phyloP scores from a whole-genome alignment of 139 green algal genomes.

The Desmodesmus armatus region DNA sequence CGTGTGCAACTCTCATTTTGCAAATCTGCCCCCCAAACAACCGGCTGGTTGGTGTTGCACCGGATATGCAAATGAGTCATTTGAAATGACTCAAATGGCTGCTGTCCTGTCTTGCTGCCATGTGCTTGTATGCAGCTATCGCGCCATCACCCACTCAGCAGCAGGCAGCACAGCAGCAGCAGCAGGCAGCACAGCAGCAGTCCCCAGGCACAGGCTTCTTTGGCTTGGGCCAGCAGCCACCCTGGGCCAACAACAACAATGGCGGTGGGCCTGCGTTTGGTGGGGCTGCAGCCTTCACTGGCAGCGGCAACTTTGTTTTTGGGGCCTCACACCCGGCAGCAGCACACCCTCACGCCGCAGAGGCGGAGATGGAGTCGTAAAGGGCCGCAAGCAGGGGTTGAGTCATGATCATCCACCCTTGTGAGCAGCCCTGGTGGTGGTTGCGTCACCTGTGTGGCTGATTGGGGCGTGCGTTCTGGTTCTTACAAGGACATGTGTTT shows the following conservation, averaged over 20 bases:
- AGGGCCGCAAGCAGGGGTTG: too few species aligned
- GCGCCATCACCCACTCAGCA: too few species aligned
- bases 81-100: too few species aligned
- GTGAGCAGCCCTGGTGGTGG: too few species aligned
- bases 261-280: background rate
- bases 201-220: background rate
- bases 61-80: too few species aligned
- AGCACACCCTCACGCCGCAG: background rate
- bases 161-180: background rate
- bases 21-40: too few species aligned
- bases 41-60: too few species aligned
- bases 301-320: conserved; percentile 19
- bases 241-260: background rate
- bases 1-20: too few species aligned
- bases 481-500: too few species aligned
- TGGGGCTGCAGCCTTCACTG: background rate
- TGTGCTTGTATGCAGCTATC: background rate
- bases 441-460: too few species aligned
- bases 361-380: conserved; percentile 29
- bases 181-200: conserved; percentile 1
- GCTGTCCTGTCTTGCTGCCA: background rate
- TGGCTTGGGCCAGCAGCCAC: background rate
- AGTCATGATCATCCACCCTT: too few species aligned
- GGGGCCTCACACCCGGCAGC: background rate
- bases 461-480: too few species aligned